These are phyloP conservation scores for Rubia balearica DNA, from an alignment of 305 asterid genomes.

Conservation along the genomic window DNA sequence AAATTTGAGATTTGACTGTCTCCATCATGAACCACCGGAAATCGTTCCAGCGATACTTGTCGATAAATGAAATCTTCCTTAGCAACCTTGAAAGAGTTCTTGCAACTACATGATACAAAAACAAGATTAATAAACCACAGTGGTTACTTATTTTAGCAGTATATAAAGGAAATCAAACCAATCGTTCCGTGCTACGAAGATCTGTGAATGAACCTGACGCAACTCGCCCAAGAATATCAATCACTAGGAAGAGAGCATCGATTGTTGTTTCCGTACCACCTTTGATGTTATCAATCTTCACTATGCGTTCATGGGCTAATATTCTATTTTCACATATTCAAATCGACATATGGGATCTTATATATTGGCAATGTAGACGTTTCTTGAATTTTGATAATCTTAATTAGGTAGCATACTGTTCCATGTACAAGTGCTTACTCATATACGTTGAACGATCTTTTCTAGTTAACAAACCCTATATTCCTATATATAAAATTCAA, in stretches of 20 bases:
- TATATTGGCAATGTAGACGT: not conserved
- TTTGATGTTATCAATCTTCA: not conserved
- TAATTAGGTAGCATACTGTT: not conserved
- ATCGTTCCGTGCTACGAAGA: not conserved
- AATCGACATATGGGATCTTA: not conserved
- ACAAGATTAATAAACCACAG: too few relatives aligned
- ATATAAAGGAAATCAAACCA: not conserved
- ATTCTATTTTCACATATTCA: too few relatives aligned
- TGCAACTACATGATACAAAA: not conserved
- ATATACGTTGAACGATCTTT: not conserved
- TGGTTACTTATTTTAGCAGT: too few relatives aligned
- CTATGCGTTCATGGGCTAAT: too few relatives aligned
- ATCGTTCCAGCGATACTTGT: not conserved
- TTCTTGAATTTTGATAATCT: too few relatives aligned
- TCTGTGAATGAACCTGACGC: conserved; percentile 1
- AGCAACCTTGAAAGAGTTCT: not conserved
- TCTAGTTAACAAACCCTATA: not conserved
- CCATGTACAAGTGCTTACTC: not conserved
- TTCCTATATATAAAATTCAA: not conserved
- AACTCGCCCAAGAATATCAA: not conserved
- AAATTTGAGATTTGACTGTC: not conserved
- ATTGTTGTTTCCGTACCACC: not conserved
- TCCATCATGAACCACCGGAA: not conserved
- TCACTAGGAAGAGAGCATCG: not conserved
- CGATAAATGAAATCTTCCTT: not conserved